These are phyloP conservation scores for Ceratorhiza oryzae-sativae DNA, from an alignment of 1,284 basidiomycete species.

Conservation along the genomic window DNA sequence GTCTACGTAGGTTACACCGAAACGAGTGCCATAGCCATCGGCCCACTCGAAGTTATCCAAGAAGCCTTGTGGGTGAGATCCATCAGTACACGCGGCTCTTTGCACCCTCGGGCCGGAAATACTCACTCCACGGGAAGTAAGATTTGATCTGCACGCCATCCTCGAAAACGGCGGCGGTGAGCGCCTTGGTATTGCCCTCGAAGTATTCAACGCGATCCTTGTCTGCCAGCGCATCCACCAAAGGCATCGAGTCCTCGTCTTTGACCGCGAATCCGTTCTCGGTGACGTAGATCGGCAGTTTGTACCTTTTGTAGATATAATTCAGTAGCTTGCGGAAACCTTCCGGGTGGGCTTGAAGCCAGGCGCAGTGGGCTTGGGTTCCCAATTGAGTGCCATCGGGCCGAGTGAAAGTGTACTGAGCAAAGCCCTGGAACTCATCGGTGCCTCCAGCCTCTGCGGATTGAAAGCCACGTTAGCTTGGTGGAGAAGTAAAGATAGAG, in stretches of 20 bases:
- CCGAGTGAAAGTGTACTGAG: conserved; percentile 65
- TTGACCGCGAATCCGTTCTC: conserved; percentile 79
- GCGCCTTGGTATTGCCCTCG: conserved; percentile 64
- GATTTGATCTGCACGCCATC: conserved; percentile 72
- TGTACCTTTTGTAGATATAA: conserved; percentile 75
- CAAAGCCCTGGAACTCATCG: conserved; percentile 71
- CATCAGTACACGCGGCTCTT: conserved; percentile 15
- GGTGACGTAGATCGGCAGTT: conserved; percentile 71
- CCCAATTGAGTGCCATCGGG: conserved; percentile 73
- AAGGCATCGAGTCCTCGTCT: conserved; percentile 63
- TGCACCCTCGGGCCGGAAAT: conserved; percentile 44
- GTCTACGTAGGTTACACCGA: conserved; percentile 71
- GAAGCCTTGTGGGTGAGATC: conserved; percentile 54
- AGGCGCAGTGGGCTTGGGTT: conserved; percentile 68
- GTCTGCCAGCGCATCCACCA: conserved; percentile 68
- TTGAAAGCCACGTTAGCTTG: background rate
- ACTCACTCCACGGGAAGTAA: conserved; percentile 75
- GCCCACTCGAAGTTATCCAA: conserved; percentile 82
- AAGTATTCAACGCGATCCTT: conserved; percentile 72
- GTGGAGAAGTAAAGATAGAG: conserved; percentile 38
- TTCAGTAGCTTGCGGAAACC: conserved; percentile 72
- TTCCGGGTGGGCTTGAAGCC: conserved; percentile 68
- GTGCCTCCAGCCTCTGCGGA: conserved; percentile 63
- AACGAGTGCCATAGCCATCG: conserved; percentile 68
- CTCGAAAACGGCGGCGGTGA: conserved; percentile 65